These are phyloP conservation scores for Microascus cirrosus DNA, from an alignment of 2,329 filamentous ascomycete genomes.

Conservation along the genomic window DNA sequence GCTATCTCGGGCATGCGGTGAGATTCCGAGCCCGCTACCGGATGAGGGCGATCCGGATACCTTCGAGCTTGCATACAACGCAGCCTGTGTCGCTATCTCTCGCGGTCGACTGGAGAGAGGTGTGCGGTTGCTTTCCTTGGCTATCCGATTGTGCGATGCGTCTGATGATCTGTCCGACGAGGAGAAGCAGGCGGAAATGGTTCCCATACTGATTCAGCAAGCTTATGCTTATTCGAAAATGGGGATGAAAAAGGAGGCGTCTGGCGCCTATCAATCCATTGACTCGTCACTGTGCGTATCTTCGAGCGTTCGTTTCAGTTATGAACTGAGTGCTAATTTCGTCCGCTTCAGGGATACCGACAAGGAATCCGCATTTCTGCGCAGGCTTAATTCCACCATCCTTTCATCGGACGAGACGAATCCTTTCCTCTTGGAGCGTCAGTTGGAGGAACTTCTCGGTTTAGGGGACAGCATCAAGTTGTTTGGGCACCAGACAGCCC, in stretches of 20 bases:
- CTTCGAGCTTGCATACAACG: slow-evolving; percentile 76
- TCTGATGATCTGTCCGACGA: slow-evolving; percentile 63
- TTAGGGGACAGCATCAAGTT: slow-evolving; percentile 49
- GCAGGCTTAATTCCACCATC: slow-evolving; percentile 49
- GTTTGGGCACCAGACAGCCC: slow-evolving; percentile 54
- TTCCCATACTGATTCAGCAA: slow-evolving; percentile 68
- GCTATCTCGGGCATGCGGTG: slow-evolving; percentile 46
- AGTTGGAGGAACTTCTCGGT: slow-evolving; percentile 42
- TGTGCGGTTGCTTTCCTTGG: slow-evolving; percentile 55
- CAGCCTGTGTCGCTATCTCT: slow-evolving; percentile 62
- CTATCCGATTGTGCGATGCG: slow-evolving; percentile 59
- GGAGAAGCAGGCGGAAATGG: slow-evolving; percentile 63
- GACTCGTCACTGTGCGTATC: slow-evolving; percentile 42
- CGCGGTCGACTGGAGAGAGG: slow-evolving; percentile 55
- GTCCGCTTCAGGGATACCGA: slow-evolving; percentile 46
- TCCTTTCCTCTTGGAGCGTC: slow-evolving; percentile 55
- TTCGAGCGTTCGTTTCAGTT: not conserved
- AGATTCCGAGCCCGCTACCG: not conserved
- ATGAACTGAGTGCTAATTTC: not conserved
- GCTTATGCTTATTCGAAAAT: slow-evolving; percentile 59
- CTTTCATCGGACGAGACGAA: slow-evolving; percentile 37
- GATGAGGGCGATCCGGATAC: slow-evolving; percentile 30
- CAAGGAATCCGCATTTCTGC: slow-evolving; percentile 52
- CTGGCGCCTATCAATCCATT: slow-evolving; percentile 49
- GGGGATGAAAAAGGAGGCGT: slow-evolving; percentile 56